Percentiles rank a stretch among this genome's conserved stretches.
These are phyloP conservation scores for Paulownia fortunei DNA, from an alignment of 257 asterid species.

Conservation along the genomic window DNA sequence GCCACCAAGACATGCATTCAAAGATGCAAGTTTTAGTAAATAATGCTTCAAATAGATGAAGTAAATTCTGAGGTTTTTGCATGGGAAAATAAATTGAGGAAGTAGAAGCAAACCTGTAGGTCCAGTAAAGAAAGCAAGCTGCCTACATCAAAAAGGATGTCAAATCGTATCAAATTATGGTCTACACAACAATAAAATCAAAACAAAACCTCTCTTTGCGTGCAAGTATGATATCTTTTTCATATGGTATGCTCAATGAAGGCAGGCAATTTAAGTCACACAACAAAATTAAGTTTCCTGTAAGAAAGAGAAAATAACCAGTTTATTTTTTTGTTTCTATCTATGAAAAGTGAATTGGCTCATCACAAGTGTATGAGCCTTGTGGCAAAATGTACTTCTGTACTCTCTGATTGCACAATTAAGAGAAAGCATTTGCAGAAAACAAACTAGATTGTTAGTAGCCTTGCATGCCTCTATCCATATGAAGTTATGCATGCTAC, in stretches of 20 bases:
- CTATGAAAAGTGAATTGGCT: neutral
- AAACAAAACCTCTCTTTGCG: too few species aligned
- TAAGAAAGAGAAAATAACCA: neutral
- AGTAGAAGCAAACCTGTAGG: conserved; percentile 63
- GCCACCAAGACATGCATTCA: neutral
- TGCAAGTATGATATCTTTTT: neutral
- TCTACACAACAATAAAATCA: neutral
- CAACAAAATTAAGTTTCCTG: neutral
- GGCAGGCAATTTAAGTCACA: neutral
- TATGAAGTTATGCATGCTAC: neutral
- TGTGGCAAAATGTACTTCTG: neutral
- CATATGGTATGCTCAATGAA: neutral
- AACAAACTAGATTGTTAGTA: neutral
- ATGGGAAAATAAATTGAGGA: neutral
- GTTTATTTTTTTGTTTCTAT: neutral
- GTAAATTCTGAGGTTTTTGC: neutral
- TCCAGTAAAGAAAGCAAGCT: conserved; percentile 77
- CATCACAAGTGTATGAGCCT: neutral
- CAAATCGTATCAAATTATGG: conserved; percentile 21
- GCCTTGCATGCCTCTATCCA: too few species aligned
- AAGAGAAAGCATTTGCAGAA: neutral
- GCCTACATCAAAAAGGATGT: conserved; percentile 55
- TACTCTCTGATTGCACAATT: neutral
- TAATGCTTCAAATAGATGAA: conserved; percentile 14
- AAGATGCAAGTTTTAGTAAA: neutral